phyloP scores from a whole-genome alignment of 306 rosid species.

The Rosa lucieae region DNA sequence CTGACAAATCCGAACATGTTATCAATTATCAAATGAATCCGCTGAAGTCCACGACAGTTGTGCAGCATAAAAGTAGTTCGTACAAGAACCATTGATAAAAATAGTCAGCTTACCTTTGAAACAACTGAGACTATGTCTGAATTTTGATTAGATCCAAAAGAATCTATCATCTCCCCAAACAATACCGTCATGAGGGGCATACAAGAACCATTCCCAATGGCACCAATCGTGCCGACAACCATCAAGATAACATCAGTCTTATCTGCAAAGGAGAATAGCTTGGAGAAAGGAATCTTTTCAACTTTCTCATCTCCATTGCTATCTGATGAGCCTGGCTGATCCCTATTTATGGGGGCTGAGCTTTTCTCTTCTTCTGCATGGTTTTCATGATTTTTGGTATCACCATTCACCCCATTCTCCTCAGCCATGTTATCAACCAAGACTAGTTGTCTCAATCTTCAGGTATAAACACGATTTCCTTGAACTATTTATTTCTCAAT shows the following conservation, averaged over 20 bases:
- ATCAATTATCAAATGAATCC: not conserved
- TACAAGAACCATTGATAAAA: not conserved
- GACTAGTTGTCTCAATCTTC: not conserved
- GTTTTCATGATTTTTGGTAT: slow-evolving; percentile 19
- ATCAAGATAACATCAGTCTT: slow-evolving; percentile 58
- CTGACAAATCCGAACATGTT: not conserved
- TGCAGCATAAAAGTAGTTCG: not conserved
- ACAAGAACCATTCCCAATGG: slow-evolving; percentile 63
- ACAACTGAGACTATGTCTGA: slow-evolving; percentile 37
- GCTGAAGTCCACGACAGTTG: not conserved
- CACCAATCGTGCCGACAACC: slow-evolving; percentile 65
- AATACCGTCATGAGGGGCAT: slow-evolving; percentile 74
- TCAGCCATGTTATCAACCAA: slow-evolving; percentile 39
- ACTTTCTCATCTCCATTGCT: slow-evolving; percentile 36
- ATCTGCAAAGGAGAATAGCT: slow-evolving; percentile 77
- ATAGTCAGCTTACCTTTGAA: slow-evolving; percentile 53
- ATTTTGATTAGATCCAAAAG: slow-evolving; percentile 64
- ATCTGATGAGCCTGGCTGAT: slow-evolving; percentile 24
- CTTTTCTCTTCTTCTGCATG: slow-evolving; percentile 27
- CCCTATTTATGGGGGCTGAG: slow-evolving; percentile 23
- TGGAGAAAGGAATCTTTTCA: slow-evolving; percentile 59
- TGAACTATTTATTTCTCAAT: not conserved
- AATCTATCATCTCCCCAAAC: slow-evolving; percentile 57
- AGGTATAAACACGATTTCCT: not conserved
- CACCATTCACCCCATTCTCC: slow-evolving; percentile 36